phyloP scores from a whole-genome alignment of 1,139 yeast genomes.

The Petasospora rhodanensis region DNA sequence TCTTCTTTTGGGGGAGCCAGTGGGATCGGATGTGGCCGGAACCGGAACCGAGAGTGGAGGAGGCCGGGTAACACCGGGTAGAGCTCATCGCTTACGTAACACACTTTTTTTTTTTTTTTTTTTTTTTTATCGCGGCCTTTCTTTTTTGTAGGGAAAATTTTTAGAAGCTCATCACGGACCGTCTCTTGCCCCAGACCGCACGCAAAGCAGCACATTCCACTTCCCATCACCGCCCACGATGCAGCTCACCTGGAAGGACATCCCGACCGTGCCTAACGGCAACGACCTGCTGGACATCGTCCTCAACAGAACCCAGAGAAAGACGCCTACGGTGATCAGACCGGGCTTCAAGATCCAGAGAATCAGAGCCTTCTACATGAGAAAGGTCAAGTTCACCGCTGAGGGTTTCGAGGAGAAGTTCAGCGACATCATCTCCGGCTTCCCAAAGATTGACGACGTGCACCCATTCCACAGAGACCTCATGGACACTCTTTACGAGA shows the following conservation, averaged over 20 bases:
- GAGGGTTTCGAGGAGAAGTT: constrained; percentile 95
- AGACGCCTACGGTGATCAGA: constrained; percentile 96
- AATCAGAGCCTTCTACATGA: constrained; percentile 96
- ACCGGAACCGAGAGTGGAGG: background rate
- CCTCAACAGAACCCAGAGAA: constrained; percentile 94
- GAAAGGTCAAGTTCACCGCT: constrained; percentile 92
- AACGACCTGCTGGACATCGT: constrained; percentile 95
- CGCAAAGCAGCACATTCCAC: background rate
- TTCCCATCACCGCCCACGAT: constrained; percentile 32
- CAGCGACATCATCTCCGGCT: constrained; percentile 76
- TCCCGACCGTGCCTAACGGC: constrained; percentile 88
- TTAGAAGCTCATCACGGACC: constrained; percentile 1
- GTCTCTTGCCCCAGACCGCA: background rate
- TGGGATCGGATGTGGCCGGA: no score
- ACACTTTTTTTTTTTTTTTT: constrained; percentile 1
- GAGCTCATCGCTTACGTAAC: constrained; percentile 14
- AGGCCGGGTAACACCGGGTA: constrained; percentile 8
- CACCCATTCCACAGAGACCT: constrained; percentile 98
- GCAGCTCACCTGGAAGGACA: constrained; percentile 99
- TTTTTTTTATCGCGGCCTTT: constrained; percentile 4
- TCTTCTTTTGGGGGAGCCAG: no score
- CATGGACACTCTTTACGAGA: constrained; percentile 95
- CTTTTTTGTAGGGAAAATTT: constrained; percentile 4
- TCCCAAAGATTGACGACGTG: constrained; percentile 94
- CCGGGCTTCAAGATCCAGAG: constrained; percentile 96